These are phyloP conservation scores for Saprolegnia diclina DNA, from an alignment of 352 stramenopile genomes.

Conservation along the genomic window DNA sequence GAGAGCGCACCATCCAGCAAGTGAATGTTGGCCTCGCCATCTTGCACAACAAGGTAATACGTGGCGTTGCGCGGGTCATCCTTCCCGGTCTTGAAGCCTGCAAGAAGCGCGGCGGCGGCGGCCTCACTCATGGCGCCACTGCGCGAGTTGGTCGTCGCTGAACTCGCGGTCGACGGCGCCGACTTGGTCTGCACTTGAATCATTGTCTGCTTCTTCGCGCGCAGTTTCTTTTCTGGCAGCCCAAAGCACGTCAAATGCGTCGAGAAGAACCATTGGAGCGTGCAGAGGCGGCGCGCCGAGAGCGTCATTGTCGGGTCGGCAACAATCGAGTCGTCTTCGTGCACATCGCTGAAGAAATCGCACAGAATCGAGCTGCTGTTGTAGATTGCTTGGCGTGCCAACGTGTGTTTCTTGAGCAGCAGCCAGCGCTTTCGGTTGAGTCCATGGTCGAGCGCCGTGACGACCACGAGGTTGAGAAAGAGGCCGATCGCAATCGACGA, in stretches of 20 bases:
- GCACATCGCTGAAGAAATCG: constrained; percentile 5
- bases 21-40: neutral
- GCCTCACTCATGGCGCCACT: neutral
- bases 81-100: neutral
- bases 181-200: neutral
- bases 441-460: constrained; percentile 1
- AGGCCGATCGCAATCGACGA: neutral
- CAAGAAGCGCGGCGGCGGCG: neutral
- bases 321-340: neutral
- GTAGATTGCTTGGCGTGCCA: constrained; percentile 18
- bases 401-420: neutral
- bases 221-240: constrained; percentile 9
- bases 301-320: neutral
- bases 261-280: constrained; percentile 20
- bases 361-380: constrained; percentile 21
- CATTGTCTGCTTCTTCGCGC: constrained; percentile 1
- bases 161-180: neutral
- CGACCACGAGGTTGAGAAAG: constrained; percentile 1
- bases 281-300: constrained; percentile 5
- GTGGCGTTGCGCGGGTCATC: neutral
- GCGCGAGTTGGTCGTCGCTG: neutral
- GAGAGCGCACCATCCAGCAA: neutral
- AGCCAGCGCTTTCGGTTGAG: neutral
- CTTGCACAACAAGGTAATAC: neutral
- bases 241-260: constrained; percentile 20